Evolutionary conservation across 2,329 filamentous ascomycete species (phyloP), one percentile per base, ranked within the genome.

Genomic region (Stagonosporopsis chrysanthemi): DNA sequence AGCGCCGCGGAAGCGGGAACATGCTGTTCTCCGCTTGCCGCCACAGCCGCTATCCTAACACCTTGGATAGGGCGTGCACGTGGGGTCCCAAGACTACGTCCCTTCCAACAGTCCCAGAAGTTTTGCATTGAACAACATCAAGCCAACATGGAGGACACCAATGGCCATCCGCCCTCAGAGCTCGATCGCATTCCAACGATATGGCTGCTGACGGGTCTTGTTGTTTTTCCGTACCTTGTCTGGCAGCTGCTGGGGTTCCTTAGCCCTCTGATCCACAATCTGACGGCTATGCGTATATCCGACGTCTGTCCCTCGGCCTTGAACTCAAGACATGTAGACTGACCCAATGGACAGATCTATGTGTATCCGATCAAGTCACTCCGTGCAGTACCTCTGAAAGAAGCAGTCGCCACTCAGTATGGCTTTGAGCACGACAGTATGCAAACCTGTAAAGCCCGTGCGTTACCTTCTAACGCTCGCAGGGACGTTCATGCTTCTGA

Each of bases 331-430:
- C 12, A 28, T 11, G 17, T 28, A 8, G 41, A 40, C 55, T 65
- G n/a, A 63, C 3, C 12, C 36, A 46, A 2, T 14, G 11, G 9
- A 12, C 6, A 80, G 75, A 75, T 82, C 14, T 79, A 79, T 55
- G 72, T 77, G 6, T 82, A 82, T 56, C 80, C 80, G 2, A 79
- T 82, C 69, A 82, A 82, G 63, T 78, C 79, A 14, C 69, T 82
- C 6, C 76, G 79, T 15, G 73, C 68, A 2, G 71, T 77, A 5
- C 72, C 76, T 19, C 66, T 80, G 24, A 66, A 73, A 2, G 67
- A 70, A 36, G 75, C 77, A 15, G 61, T 75, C 43, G 75, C 79
- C 17, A 81, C 80, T 8, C 74, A 73, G 53, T 66, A 79, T 69
- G 80, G 80, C 58, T 79, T 82, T 53, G 68, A 75, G 26, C 76